Evolutionary conservation across 106 monocot genomes (phyloP).

Genomic region (Dactylorhiza incarnata): DNA sequence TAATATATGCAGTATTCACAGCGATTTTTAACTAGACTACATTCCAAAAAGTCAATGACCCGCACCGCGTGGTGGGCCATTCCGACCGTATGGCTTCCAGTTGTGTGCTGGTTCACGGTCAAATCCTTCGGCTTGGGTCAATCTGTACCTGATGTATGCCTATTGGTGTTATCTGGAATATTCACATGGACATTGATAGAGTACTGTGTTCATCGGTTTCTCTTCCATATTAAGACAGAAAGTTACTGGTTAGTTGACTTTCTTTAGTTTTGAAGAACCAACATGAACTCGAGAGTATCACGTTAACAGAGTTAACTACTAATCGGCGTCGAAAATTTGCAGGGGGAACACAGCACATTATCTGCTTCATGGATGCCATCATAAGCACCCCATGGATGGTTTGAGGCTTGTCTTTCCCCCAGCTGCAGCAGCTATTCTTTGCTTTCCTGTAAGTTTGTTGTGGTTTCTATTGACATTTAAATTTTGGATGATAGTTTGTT

Average conservation of each 20-base stretch:
- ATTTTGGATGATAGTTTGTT: not conserved
- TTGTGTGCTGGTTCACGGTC: conserved; percentile 39
- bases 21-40: not conserved
- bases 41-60: conserved; percentile 51
- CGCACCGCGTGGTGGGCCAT: conserved; percentile 73
- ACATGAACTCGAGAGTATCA: too few relatives aligned
- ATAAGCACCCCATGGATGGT: conserved; percentile 89
- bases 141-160: conserved; percentile 24
- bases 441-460: conserved; percentile 35
- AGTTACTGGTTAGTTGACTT: conserved; percentile 51
- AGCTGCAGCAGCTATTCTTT: conserved; percentile 72
- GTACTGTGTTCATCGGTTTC: conserved; percentile 72
- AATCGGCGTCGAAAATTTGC: not conserved
- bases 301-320: not conserved
- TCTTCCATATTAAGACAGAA: conserved; percentile 79
- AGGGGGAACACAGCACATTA: conserved; percentile 86
- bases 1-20: not conserved
- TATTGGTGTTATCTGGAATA: conserved; percentile 43
- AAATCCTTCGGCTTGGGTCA: conserved; percentile 50
- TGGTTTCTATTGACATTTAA: not conserved
- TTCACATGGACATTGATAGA: conserved; percentile 66
- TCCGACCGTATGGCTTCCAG: conserved; percentile 82
- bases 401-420: conserved; percentile 88
- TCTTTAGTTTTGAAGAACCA: not conserved
- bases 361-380: conserved; percentile 86